Evolutionary conservation across 768 basidiomycete species (phyloP), one percentile per base, ranked within the genome.

Genomic region (Xerocomellus chrysenteron): DNA sequence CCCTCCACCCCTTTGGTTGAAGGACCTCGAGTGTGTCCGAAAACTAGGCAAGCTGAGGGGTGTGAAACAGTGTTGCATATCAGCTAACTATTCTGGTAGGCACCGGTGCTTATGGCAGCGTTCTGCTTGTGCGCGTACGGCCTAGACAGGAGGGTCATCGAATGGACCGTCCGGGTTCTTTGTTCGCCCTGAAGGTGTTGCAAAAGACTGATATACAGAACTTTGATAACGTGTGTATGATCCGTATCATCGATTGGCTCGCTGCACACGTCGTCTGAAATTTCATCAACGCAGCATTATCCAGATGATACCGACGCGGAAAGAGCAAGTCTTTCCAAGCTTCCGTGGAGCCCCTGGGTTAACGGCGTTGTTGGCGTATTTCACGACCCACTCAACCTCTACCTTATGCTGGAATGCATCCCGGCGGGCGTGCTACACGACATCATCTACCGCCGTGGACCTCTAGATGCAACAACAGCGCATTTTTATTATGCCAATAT

Each of bases 401-500:
- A 86, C 61, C 62, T 80, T 36, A 66, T 79, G 63, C 68, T 83
- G 33, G 84, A 87, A 66, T 75, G 75, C 60, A 75, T 78, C 14
- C 77, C 81, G 0, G 72, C 75, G 32, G 79, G 78, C 1, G 76
- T 75, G 5, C 66, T 85, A 3, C 71, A 73, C 30, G 63, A 72
- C 21, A 46, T 76, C 33, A 76, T 80, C 35, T 68, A 68, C 33
- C 62, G 56, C 13, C 61, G 59, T 1, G 67, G 63, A 12, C 73
- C 73, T 10, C 59, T 82, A 10, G 64, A 73, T 7, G 63, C 72
- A 8, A 44, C 65, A 2, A 65, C 60, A 0, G 70, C 74, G 8
- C 71, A 73, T 6, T 87, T 87, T 68, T 86, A 83, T 68, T 80
- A 78, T 59, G 71, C 78, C 26, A 85, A 85, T 59, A 77, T 85